Base-by-base conservation (phyloP, 305 asterid species). In the Solanum hybrid region DNA sequence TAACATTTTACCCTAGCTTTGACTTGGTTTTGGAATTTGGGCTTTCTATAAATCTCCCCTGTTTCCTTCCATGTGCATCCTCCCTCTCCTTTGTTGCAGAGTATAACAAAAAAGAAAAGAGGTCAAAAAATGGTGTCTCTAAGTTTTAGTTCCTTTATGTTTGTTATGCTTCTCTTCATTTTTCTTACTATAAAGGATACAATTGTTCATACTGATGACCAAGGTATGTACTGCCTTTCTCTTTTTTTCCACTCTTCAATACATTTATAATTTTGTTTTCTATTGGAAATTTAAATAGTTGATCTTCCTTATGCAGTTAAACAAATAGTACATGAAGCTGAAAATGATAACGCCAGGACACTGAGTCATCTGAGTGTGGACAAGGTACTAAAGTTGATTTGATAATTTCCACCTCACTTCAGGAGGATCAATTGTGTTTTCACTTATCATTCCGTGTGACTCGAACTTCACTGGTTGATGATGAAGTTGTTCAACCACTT, bases 21-120 rank as follows among this genome's bases (percentile, higher is more conserved):
- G 96, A 94, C 96, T 94, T 91, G 89, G 87, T 81, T 91, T 91
- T 80, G 91, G 92, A 91, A 89, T 88, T 93, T 89, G 86, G 88
- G 82, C 85, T 81, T 90, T 89, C 86, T 91, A 87, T 91, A 91
- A 90, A 94, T 79, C 89, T 89, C 72, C 85, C 36, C 15, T 22
- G 6, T 35, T 45, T 60, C 76, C 72, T n/a, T 82, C 17, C 51
- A 76, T 79, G 66, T 89, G 88, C 86, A 77, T 73, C 86, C 85
- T 72, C 86, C 85, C 69, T 35, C 91, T 31, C 86, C 38, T 51
- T 64, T 60, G 32, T 89, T 73, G 56, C 84, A 84, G 81, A 88
- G 27, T 8, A 22, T 22, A 79, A 2, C 75, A 88, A 12, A 51
- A 56, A 34, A 75, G 42, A 56, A 81, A 56, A 66, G 4, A 75